Evolutionary conservation across 2,329 filamentous ascomycete species (phyloP).

Genomic region (Cylindrodendrum hubeiense): DNA sequence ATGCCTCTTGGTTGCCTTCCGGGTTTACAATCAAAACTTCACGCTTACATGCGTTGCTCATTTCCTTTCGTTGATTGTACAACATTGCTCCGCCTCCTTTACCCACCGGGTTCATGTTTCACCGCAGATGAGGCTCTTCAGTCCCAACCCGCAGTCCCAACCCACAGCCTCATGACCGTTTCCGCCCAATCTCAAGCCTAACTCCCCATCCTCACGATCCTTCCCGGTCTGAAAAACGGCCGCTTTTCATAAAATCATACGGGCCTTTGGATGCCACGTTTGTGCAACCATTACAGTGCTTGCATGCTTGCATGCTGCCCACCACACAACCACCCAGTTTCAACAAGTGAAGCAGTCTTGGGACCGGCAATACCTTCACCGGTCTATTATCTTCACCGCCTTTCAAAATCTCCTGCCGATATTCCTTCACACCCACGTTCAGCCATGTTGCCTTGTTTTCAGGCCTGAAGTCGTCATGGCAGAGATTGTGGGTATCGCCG

Average conservation of each 20-base stretch:
- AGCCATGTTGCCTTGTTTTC: constrained; percentile 9
- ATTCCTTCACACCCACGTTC: background rate
- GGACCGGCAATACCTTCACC: constrained; percentile 9
- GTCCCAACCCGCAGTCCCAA: background rate
- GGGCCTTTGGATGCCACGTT: constrained; percentile 32
- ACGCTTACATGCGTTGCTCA: background rate
- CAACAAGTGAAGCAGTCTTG: background rate
- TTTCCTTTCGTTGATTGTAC: background rate
- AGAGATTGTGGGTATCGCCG: constrained; percentile 39
- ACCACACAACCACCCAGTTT: background rate
- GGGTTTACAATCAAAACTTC: background rate
- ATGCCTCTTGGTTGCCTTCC: background rate
- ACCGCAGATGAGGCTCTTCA: constrained; percentile 32
- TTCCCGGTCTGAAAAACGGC: background rate
- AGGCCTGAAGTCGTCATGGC: constrained; percentile 31
- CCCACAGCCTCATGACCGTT: background rate
- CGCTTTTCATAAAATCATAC: background rate
- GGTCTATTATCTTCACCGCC: constrained; percentile 22
- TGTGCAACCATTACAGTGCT: constrained; percentile 17
- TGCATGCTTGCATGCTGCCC: constrained; percentile 29
- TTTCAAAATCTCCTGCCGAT: background rate
- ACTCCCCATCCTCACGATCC: background rate
- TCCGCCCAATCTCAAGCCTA: constrained; percentile 17
- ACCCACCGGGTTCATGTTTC: constrained; percentile 5
- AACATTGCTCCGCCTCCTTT: constrained; percentile 23